phyloP scores from a whole-genome alignment of 306 rosid genomes.

The Lathyrus aphaca region DNA sequence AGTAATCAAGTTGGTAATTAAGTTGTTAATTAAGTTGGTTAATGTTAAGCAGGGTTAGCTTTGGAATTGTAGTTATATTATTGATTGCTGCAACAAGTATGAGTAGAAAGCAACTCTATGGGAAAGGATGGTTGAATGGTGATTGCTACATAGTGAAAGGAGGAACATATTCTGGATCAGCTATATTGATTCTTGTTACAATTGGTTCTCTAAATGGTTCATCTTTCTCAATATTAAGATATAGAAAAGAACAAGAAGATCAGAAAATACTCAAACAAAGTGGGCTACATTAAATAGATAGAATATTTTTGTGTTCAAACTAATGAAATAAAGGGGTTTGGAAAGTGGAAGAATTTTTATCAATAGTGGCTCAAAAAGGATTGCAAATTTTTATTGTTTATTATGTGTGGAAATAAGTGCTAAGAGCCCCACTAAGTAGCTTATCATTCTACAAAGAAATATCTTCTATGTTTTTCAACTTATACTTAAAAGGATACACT shows the following conservation, averaged over 20 bases:
- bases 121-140: conserved; percentile 73
- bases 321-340: not conserved
- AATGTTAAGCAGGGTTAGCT: conserved; percentile 64
- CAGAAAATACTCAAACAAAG: conserved; percentile 30
- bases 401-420: conserved; percentile 5
- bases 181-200: conserved; percentile 50
- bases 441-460: conserved; percentile 24
- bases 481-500: conserved; percentile 16
- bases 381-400: not conserved
- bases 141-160: conserved; percentile 69
- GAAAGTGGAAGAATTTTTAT: not conserved
- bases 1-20: not conserved
- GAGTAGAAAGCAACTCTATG: conserved; percentile 65
- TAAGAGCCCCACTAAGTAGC: not conserved
- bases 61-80: conserved; percentile 54
- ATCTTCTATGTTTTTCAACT: not conserved
- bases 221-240: conserved; percentile 36
- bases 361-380: conserved; percentile 14
- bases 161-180: conserved; percentile 60
- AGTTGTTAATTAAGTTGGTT: not conserved
- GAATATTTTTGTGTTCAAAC: conserved; percentile 9
- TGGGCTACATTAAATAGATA: conserved; percentile 1
- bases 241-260: conserved; percentile 2
- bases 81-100: conserved; percentile 65
- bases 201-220: conserved; percentile 48